A percentile compares a stretch with the other conserved stretches of the same genome.
phyloP scores from a whole-genome alignment of 2,329 filamentous ascomycete genomes.

The Penicillium sp. region DNA sequence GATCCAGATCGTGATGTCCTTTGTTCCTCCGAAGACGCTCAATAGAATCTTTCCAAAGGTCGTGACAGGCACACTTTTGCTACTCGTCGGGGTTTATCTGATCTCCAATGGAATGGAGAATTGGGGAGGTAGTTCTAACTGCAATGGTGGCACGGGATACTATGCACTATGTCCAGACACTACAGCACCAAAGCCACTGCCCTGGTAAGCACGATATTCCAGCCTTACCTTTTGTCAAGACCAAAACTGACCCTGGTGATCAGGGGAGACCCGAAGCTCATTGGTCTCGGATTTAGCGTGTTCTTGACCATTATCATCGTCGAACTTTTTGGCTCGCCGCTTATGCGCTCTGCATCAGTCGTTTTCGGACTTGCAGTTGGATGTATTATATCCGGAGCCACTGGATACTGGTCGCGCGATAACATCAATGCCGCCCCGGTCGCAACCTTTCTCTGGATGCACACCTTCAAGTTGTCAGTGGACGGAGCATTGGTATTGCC shows the following conservation, averaged over 20 bases:
- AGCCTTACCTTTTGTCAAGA: neutral
- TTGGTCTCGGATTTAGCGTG: conserved; percentile 76
- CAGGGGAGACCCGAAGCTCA: conserved; percentile 68
- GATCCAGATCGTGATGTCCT: conserved; percentile 71
- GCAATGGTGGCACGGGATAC: conserved; percentile 58
- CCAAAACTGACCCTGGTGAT: neutral
- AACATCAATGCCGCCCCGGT: conserved; percentile 68
- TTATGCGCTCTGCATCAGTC: conserved; percentile 79
- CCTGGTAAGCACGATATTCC: conserved; percentile 52
- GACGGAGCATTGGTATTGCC: conserved; percentile 63
- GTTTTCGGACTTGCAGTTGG: conserved; percentile 71
- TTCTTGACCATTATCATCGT: conserved; percentile 77
- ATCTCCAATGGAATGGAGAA: conserved; percentile 70
- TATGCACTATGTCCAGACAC: conserved; percentile 66
- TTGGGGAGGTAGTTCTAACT: conserved; percentile 63
- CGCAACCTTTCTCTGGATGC: conserved; percentile 64
- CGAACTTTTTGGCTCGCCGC: conserved; percentile 76
- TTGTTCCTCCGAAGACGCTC: conserved; percentile 66
- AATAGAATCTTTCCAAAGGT: conserved; percentile 76
- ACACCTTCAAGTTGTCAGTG: conserved; percentile 61
- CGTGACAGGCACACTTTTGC: conserved; percentile 68
- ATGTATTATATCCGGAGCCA: conserved; percentile 74
- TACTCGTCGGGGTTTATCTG: conserved; percentile 70
- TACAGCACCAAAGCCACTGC: conserved; percentile 66
- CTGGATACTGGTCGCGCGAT: conserved; percentile 73